phyloP scores from a whole-genome alignment of 202 grass and related monocot genomes.

The Setaria viridis region DNA sequence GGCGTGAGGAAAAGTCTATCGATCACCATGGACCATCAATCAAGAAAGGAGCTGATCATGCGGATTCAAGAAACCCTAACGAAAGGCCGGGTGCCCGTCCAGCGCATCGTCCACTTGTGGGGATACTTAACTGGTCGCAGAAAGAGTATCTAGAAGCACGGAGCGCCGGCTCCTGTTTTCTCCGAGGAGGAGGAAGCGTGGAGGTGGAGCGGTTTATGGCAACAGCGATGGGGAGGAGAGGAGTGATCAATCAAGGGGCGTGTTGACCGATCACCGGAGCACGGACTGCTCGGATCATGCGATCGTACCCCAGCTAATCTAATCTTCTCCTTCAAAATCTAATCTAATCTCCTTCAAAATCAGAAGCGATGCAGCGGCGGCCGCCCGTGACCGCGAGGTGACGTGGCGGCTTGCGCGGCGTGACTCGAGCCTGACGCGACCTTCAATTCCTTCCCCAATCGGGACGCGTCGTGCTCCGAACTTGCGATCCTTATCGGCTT shows the following conservation, averaged over 20 bases:
- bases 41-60: background rate
- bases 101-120: conserved; percentile 9
- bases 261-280: conserved; percentile 17
- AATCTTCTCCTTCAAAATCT: too few species aligned
- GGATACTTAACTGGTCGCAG: background rate
- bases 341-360: too few species aligned
- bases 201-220: background rate
- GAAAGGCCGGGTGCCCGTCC: conserved; percentile 4
- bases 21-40: background rate
- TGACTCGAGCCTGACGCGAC: conserved; percentile 20
- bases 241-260: background rate
- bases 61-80: background rate
- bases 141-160: background rate
- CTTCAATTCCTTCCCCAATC: background rate
- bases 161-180: background rate
- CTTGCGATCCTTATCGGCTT: background rate
- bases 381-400: background rate
- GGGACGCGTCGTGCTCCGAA: background rate
- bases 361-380: background rate
- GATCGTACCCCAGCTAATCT: background rate
- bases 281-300: background rate
- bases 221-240: too few species aligned
- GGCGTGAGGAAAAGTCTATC: background rate
- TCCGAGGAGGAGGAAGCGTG: background rate
- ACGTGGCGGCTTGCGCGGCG: background rate